phyloP scores from a whole-genome alignment of 129 eudicot species.

The Erigeron canadensis region DNA sequence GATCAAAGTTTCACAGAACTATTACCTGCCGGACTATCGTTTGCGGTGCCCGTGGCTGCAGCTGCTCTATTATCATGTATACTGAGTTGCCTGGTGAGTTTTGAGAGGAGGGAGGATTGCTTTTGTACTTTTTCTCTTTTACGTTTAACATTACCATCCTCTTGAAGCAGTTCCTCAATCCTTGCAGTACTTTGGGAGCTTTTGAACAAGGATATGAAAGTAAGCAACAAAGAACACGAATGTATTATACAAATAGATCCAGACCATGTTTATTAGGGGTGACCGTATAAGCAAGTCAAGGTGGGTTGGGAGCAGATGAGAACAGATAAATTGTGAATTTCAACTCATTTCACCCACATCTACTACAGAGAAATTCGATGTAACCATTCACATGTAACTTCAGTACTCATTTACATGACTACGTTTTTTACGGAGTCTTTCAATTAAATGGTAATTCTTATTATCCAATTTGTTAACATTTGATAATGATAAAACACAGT shows the following conservation, averaged over 20 bases:
- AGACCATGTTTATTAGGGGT: background rate
- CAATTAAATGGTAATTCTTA: background rate
- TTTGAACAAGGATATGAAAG: slow-evolving; percentile 13
- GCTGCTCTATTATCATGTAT: slow-evolving; percentile 94
- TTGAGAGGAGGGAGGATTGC: slow-evolving; percentile 89
- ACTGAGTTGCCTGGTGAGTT: slow-evolving; percentile 85
- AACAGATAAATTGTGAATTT: too few relatives aligned
- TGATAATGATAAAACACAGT: background rate
- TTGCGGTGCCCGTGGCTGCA: slow-evolving; percentile 61
- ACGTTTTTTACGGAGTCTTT: background rate
- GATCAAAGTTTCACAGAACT: background rate
- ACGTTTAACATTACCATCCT: slow-evolving; percentile 85
- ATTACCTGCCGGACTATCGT: slow-evolving; percentile 66
- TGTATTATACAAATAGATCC: background rate
- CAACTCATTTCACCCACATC: background rate
- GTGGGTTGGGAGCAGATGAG: too few relatives aligned
- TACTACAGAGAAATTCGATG: too few relatives aligned
- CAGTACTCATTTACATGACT: background rate
- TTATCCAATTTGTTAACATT: background rate
- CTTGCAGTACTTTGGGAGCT: slow-evolving; percentile 80
- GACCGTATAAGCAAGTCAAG: too few relatives aligned
- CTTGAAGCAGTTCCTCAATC: slow-evolving; percentile 92
- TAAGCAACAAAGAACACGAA: background rate
- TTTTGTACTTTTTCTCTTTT: slow-evolving; percentile 78
- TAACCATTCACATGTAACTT: background rate